Percentiles rank a stretch among this genome's conserved stretches.
Conservation (phyloP, 352 stramenopile genomes). For the Globisporangium iwayamae region DNA sequence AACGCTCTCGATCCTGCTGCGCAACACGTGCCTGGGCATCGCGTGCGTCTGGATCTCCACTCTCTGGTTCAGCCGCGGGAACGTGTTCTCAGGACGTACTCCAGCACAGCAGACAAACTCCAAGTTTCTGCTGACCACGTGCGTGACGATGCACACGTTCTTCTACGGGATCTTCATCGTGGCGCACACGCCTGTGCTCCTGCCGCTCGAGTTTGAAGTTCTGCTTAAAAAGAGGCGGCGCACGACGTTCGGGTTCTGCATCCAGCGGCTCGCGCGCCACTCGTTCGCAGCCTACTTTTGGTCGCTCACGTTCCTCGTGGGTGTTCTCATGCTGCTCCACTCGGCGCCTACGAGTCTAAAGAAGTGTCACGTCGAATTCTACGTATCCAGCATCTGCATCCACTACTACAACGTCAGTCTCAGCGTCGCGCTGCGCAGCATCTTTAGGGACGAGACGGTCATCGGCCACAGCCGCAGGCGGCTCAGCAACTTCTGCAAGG, state of each 20-base stretch:
- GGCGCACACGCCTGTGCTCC: slow-evolving; percentile 1
- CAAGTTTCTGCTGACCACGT: slow-evolving; percentile 24
- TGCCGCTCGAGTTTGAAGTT: slow-evolving; percentile 15
- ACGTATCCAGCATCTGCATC: slow-evolving; percentile 1
- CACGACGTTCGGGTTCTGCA: slow-evolving; percentile 6
- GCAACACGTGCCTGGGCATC: slow-evolving; percentile 21
- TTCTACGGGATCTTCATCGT: slow-evolving; percentile 13
- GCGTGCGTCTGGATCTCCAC: slow-evolving; percentile 18
- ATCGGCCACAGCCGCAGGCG: slow-evolving; percentile 3
- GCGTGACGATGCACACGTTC: slow-evolving; percentile 15
- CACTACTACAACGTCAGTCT: slow-evolving; percentile 5
- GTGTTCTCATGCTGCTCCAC: not conserved
- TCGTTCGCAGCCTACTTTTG: slow-evolving; percentile 13
- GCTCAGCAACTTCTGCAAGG: not conserved
- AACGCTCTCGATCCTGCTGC: slow-evolving; percentile 20
- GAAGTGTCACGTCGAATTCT: slow-evolving; percentile 2
- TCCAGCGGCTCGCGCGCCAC: not conserved
- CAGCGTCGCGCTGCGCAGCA: slow-evolving; percentile 6
- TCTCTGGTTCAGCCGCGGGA: slow-evolving; percentile 23
- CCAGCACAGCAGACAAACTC: slow-evolving; percentile 21
- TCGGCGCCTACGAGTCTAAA: not conserved
- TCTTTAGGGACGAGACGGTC: slow-evolving; percentile 6
- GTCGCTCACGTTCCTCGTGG: slow-evolving; percentile 6
- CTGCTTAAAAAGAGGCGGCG: not conserved
- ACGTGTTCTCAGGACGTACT: slow-evolving; percentile 19